phyloP scores from a whole-genome alignment of 78 protist genomes.

The Diacronema lutheri region DNA sequence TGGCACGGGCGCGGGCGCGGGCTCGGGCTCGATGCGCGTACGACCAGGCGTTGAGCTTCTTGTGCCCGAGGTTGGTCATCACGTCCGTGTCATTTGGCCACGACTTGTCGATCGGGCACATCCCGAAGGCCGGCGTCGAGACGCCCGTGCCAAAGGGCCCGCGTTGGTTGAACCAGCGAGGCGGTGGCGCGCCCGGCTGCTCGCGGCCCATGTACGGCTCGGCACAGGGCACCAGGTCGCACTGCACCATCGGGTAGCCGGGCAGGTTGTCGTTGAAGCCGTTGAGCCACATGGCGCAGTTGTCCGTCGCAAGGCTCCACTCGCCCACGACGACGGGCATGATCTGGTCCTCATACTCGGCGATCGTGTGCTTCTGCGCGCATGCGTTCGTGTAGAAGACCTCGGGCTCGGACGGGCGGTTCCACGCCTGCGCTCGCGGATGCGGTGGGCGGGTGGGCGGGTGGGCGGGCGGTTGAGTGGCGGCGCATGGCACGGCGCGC shows the following conservation, averaged over 20 bases:
- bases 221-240: background rate
- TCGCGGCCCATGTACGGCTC: background rate
- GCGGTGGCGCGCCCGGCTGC: background rate
- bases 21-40: too few relatives aligned
- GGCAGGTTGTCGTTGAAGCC: slow-evolving; percentile 18
- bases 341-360: background rate
- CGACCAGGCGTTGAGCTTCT: too few relatives aligned
- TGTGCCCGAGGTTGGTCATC: too few relatives aligned
- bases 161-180: background rate
- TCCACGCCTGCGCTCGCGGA: too few relatives aligned
- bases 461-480: too few relatives aligned
- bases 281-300: slow-evolving; percentile 17
- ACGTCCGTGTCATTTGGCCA: background rate
- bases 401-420: too few relatives aligned
- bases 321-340: slow-evolving; percentile 3
- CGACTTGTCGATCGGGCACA: background rate
- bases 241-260: background rate
- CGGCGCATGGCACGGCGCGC: too few relatives aligned
- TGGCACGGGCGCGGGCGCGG: too few relatives aligned
- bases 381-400: background rate
- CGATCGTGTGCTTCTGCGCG: background rate
- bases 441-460: too few relatives aligned
- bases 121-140: background rate
- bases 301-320: slow-evolving; percentile 12
- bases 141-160: background rate